Conservation (phyloP, 805 yeast species). For the Lipomyces yamanashiensis region DNA sequence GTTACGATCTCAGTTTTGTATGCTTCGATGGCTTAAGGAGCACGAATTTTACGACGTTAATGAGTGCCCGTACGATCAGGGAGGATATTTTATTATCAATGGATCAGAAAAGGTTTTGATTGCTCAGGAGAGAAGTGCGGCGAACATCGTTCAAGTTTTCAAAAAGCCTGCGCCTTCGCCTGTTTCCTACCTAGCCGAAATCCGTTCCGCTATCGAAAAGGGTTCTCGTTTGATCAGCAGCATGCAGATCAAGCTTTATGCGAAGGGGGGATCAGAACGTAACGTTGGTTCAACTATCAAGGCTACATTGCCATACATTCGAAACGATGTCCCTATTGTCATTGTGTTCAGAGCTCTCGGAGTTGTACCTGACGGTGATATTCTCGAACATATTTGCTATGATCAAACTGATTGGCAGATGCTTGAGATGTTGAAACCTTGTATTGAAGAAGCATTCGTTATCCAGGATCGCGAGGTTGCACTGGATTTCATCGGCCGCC, state of each 20-base stretch:
- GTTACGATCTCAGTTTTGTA: slow-evolving; percentile 95
- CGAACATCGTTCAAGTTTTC: slow-evolving; percentile 97
- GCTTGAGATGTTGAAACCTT: slow-evolving; percentile 98
- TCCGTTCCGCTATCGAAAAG: slow-evolving; percentile 93
- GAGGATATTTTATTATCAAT: slow-evolving; percentile 97
- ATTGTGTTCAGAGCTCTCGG: slow-evolving; percentile 97
- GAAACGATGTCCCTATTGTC: slow-evolving; percentile 95
- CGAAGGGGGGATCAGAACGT: slow-evolving; percentile 70
- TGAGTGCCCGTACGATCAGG: slow-evolving; percentile 99
- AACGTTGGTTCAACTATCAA: slow-evolving; percentile 83
- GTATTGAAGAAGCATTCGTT: slow-evolving; percentile 98
- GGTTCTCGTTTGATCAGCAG: slow-evolving; percentile 94
- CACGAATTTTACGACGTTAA: slow-evolving; percentile 92
- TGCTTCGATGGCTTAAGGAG: slow-evolving; percentile 85
- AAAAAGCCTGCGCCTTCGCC: slow-evolving; percentile 98
- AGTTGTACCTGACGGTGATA: slow-evolving; percentile 98
- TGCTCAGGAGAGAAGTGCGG: slow-evolving; percentile 99
- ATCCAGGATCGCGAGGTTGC: slow-evolving; percentile 99
- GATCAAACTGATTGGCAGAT: slow-evolving; percentile 99
- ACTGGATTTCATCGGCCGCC: slow-evolving; percentile 95
- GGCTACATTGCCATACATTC: slow-evolving; percentile 94
- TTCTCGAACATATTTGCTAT: slow-evolving; percentile 95
- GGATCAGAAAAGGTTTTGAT: slow-evolving; percentile 98
- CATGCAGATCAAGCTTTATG: slow-evolving; percentile 89
- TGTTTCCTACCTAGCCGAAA: slow-evolving; percentile 93